Base-by-base conservation (phyloP, 257 asterid genomes). In the Penstemon barbatus region DNA sequence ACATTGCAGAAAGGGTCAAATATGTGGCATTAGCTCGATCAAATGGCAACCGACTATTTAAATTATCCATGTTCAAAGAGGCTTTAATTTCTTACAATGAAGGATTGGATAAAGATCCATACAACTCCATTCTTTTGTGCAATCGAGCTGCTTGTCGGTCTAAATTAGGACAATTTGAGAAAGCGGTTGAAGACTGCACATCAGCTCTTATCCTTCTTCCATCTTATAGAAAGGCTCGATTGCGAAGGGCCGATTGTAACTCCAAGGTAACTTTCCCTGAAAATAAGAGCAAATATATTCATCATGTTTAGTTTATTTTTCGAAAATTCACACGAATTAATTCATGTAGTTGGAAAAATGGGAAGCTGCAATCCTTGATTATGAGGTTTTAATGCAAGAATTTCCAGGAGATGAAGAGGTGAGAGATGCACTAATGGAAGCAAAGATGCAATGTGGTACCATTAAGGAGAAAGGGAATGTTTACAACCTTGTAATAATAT, bases 321-420 rank as follows among this genome's bases (percentile, higher is more conserved):
- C 44, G 19, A 55, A 8, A 4, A 7, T 62, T 5, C 33, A 25
- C 33, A 25, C 9, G 38, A 15, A 43, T 50, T 58, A 4, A 51
- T 65, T 54, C 48, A 8, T 61, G 71, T 60, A 87, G 95, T 57
- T 87, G 77, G 89, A 76, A 66, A 85, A 78, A 71, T 83, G 95
- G 95, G 86, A 81, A 73, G 83, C 91, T 46, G 89, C 88, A 18
- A 72, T 85, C 5, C 72, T 77, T 69, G 95, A 87, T 75, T 87
- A 81, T 36, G 86, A 87, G 68, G 63, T 61, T 51, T 66, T 83
- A 73, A 70, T 83, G 77, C 91, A 82, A 74, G 91, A 83, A 79
- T 67, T 12, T 39, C 82, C 79, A 15, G 82, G 80, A 36, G 86
- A 85, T 59, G 80, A 79, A 39, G 80, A 80, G 11, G 83, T 87